Conservation (phyloP, 2,329 filamentous ascomycete species). For the Eutypella sp. region DNA sequence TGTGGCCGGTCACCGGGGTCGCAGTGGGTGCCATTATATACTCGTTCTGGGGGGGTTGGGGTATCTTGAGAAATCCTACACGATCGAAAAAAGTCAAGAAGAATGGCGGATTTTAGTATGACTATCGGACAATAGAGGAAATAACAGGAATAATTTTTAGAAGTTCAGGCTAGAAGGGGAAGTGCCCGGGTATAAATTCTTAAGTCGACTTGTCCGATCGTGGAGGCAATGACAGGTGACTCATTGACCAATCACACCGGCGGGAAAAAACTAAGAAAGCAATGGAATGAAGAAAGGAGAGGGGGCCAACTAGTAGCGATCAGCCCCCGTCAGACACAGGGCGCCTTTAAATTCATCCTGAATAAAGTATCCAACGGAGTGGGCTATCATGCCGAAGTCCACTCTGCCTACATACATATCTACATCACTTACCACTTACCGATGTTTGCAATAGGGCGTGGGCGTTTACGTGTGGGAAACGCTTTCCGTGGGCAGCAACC, state of each 20-base stretch:
- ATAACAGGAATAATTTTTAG: too few species aligned
- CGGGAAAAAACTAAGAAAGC: background rate
- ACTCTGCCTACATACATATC: too few species aligned
- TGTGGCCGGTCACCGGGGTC: constrained; percentile 32
- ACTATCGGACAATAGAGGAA: too few species aligned
- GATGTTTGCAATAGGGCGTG: too few species aligned
- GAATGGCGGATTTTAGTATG: too few species aligned
- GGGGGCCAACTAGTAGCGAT: background rate
- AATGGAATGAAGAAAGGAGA: background rate
- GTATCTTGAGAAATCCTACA: too few species aligned
- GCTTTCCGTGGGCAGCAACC: too few species aligned
- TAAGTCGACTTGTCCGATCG: background rate
- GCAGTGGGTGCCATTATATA: constrained; percentile 51
- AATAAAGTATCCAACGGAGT: background rate
- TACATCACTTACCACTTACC: too few species aligned
- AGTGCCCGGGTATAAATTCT: constrained; percentile 10
- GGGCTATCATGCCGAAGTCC: background rate
- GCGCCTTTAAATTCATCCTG: too few species aligned
- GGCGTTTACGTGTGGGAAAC: background rate
- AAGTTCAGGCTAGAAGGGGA: background rate
- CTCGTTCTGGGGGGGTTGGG: too few species aligned
- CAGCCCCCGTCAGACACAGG: background rate
- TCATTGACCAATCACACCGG: constrained; percentile 11
- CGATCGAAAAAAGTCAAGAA: too few species aligned
- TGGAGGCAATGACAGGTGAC: constrained; percentile 6